phyloP scores from a whole-genome alignment of 495 filamentous ascomycete genomes.

The Hamigera avellanea region DNA sequence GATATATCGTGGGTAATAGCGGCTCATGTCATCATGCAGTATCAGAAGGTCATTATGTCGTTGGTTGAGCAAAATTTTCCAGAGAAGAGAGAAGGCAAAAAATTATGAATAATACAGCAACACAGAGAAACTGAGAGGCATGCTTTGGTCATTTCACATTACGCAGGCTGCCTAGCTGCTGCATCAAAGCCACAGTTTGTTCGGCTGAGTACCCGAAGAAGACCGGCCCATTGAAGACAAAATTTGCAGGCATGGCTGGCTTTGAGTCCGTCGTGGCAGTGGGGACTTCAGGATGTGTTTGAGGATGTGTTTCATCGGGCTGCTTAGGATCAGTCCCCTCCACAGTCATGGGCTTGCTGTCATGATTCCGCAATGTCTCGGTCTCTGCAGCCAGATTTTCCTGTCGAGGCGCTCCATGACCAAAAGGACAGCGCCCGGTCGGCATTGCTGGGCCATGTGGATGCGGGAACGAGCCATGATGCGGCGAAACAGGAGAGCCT shows the following conservation, averaged over 20 bases:
- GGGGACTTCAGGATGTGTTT: neutral
- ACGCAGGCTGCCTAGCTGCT: conserved; percentile 28
- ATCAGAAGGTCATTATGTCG: too few relatives aligned
- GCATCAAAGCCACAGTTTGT: conserved; percentile 60
- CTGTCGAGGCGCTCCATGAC: conserved; percentile 7
- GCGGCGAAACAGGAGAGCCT: conserved; percentile 3
- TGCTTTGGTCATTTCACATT: neutral
- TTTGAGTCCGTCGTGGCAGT: neutral
- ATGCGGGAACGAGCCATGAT: conserved; percentile 7
- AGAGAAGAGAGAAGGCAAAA: neutral
- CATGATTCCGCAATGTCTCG: conserved; percentile 8
- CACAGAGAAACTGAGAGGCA: too few relatives aligned
- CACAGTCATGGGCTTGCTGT: neutral
- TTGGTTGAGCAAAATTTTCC: too few relatives aligned
- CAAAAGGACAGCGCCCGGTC: conserved; percentile 39
- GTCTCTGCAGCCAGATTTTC: conserved; percentile 7
- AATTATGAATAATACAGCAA: neutral
- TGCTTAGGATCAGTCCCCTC: conserved; percentile 1
- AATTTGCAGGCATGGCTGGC: conserved; percentile 32
- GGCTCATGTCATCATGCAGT: too few relatives aligned
- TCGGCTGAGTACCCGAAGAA: conserved; percentile 82
- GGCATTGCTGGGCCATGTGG: conserved; percentile 14
- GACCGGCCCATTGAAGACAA: conserved; percentile 78
- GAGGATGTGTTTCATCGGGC: neutral
- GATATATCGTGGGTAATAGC: too few relatives aligned